Evolutionary conservation across 495 filamentous ascomycete genomes (phyloP).

Genomic region (Neurospora sp.): DNA sequence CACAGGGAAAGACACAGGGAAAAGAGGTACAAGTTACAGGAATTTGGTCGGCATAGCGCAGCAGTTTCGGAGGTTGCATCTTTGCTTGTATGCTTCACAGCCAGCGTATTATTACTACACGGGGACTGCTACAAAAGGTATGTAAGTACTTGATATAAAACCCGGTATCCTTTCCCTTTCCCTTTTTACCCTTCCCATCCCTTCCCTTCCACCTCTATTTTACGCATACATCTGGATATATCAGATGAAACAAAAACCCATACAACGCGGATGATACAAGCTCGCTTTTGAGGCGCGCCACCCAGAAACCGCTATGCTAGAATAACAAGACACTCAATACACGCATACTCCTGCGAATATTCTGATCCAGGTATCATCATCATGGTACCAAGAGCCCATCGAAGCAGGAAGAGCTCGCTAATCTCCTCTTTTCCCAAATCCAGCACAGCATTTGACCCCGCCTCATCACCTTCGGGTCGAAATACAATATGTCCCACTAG

Average conservation of each 20-base stretch:
- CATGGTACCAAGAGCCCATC: neutral
- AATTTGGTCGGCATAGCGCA: neutral
- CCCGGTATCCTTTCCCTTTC: neutral
- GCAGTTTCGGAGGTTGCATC: neutral
- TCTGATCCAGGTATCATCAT: neutral
- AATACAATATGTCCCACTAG: constrained; percentile 75
- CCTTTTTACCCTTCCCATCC: neutral
- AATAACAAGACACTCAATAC: neutral
- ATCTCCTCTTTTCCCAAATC: neutral
- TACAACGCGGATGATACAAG: neutral
- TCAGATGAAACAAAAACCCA: neutral
- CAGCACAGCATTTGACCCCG: neutral
- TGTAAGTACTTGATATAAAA: neutral
- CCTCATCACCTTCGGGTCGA: constrained; percentile 60
- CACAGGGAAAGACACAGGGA: no score
- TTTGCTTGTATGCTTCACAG: neutral
- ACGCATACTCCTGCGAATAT: neutral
- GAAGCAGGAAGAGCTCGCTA: neutral
- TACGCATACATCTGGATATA: neutral
- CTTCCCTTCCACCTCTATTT: neutral
- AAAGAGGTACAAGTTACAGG: no score
- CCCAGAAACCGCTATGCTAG: neutral
- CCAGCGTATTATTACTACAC: neutral
- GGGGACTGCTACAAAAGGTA: neutral
- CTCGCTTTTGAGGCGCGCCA: neutral